These are phyloP conservation scores for Tylopilus rubrobrunneus DNA, from an alignment of 768 basidiomycete species.

Conservation along the genomic window DNA sequence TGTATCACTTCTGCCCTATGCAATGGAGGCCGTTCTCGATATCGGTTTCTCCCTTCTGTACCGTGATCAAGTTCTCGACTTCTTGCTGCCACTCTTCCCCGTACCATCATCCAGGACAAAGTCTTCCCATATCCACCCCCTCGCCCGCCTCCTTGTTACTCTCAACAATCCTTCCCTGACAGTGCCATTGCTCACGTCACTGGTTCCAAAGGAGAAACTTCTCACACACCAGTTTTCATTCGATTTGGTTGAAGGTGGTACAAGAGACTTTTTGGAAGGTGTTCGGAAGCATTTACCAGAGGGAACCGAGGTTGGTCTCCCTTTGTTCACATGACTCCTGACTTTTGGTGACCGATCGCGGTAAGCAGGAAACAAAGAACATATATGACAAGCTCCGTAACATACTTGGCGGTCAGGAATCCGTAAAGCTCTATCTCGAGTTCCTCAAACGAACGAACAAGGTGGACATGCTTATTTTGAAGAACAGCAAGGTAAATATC, in stretches of 20 bases:
- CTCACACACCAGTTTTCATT: conserved; percentile 95
- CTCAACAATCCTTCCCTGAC: conserved; percentile 80
- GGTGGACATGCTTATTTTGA: conserved; percentile 86
- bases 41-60: conserved; percentile 85
- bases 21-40: conserved; percentile 89
- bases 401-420: conserved; percentile 88
- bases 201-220: conserved; percentile 67
- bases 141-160: conserved; percentile 88
- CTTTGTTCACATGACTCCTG: not conserved
- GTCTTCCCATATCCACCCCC: conserved; percentile 70
- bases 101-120: conserved; percentile 64
- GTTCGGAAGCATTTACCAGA: conserved; percentile 67
- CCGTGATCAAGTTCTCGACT: conserved; percentile 75
- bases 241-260: conserved; percentile 90
- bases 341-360: conserved; percentile 10
- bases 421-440: conserved; percentile 89
- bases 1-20: conserved; percentile 77
- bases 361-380: conserved; percentile 49
- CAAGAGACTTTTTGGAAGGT: conserved; percentile 86
- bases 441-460: conserved; percentile 95
- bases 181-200: conserved; percentile 64
- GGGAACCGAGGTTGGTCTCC: conserved; percentile 52
- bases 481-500: conserved; percentile 75
- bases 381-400: conserved; percentile 72
- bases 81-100: conserved; percentile 84